Evolutionary conservation across 108 stramenopile genomes (phyloP).

Genomic region (Nitzschia palea): DNA sequence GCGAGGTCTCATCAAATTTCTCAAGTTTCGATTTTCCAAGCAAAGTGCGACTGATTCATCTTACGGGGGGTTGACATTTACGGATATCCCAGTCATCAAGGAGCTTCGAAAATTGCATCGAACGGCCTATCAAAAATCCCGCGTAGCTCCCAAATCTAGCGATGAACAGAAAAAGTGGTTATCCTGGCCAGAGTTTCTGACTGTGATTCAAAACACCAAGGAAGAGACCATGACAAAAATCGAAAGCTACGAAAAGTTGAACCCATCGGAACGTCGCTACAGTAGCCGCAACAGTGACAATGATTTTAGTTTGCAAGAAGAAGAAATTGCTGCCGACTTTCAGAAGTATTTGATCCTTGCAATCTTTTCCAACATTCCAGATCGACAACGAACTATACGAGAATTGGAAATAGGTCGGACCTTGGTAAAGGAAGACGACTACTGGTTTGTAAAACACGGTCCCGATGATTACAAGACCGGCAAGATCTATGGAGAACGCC

Average conservation of each 20-base stretch:
- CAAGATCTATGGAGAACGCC: constrained; percentile 78
- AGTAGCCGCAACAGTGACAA: constrained; percentile 11
- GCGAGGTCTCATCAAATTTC: constrained; percentile 74
- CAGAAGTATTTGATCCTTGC: constrained; percentile 77
- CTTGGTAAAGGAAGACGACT: constrained; percentile 32
- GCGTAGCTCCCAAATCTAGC: constrained; percentile 63
- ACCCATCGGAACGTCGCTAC: background rate
- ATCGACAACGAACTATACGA: constrained; percentile 82
- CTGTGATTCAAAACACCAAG: constrained; percentile 60
- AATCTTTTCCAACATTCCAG: constrained; percentile 79
- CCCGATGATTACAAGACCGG: constrained; percentile 87
- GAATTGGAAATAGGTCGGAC: constrained; percentile 77
- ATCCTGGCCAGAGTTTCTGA: constrained; percentile 73
- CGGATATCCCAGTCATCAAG: constrained; percentile 69
- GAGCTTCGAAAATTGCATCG: constrained; percentile 80
- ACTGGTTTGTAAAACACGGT: constrained; percentile 73
- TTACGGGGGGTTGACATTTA: constrained; percentile 48
- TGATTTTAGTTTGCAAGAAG: constrained; percentile 30
- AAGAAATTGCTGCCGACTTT: constrained; percentile 56
- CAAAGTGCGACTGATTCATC: constrained; percentile 39
- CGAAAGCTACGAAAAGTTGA: constrained; percentile 11
- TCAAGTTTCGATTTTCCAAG: constrained; percentile 73
- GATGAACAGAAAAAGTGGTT: constrained; percentile 82
- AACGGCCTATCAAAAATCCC: constrained; percentile 64
- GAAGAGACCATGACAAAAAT: constrained; percentile 45